Base-by-base conservation (phyloP, 768 basidiomycete species). In the Lactifluus volemus region DNA sequence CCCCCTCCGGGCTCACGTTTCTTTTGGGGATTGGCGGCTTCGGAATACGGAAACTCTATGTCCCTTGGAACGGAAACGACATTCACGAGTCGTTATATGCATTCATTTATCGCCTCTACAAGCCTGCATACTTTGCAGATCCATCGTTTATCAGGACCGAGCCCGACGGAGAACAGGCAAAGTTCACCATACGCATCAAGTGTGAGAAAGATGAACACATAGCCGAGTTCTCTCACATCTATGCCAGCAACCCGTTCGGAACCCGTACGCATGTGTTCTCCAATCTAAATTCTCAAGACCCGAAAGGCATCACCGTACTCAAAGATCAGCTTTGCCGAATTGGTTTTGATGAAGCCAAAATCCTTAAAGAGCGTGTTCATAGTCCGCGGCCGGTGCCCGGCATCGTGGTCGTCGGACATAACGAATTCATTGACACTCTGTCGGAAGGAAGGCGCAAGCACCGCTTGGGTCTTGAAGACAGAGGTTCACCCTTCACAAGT, bases 81-180 rank as follows among this genome's bases (percentile, higher is more conserved):
- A 12, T 56, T 49, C 9, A 48, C 55, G 15, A 56, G 21, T 10
- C 25, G 3, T 9, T 49, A 49, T 49, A 38, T 56, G 30, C 39
- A 14, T 53, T 42, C 53, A 53, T 42, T 25, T 53, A 42, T 53
- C 53, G 53, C 53, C 53, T 53, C 36, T 53, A 53, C 39, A 36
- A 53, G 15, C 53, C 53, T 42, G 4, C 19, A 25, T 9, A 42
- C 53, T 53, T 53, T 14, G 41, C 39, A 29, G 53, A 53, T 53
- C 11, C 25, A 53, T 53, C 53, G 53, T 53, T 29, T 30, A 53
- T n/a, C 14, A 53, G n/a, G 39, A 42, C 25, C 25, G 39, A 17
- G 39, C 25, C 29, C 45, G 19, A 55, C 14, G 12, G 21, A 48
- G 21, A 48, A 48, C 47, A 30, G 14, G 53, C 39, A 53, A 29